Evolutionary conservation across 2,329 filamentous ascomycete genomes (phyloP), one percentile per base, ranked within the genome.

Genomic region (Lecanosticta acicola): DNA sequence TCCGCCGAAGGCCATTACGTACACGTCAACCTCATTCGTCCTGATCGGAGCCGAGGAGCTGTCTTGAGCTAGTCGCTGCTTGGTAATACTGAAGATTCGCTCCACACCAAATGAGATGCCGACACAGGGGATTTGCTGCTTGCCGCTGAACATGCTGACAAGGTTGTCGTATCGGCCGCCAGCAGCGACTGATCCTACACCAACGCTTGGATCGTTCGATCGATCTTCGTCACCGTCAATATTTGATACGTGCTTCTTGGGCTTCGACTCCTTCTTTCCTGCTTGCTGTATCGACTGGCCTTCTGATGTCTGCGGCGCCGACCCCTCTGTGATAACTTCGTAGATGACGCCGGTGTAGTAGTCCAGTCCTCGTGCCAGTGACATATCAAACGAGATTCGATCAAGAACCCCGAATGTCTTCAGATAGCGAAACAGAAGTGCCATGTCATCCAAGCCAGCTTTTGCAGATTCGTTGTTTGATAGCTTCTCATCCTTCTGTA

Each of bases 91-190:
- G 71, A 94, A 95, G 62, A 97, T 96, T 58, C 91, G 84, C 68
- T 97, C 91, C 39, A 96, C 87, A 45, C 91, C 91, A 63, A 97
- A 96, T 1, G 90, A 95, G 57, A 94, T 86, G 52, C 87, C 87
- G 4, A 93, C 85, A 58, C 87, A 91, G n/a, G 87, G 91, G 45
- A 96, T 88, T 64, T 90, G 83, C 17, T 74, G 79, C 45, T 65
- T 65, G 59, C 84, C 84, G 45, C 81, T 83, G 73, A 95, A 96
- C 87, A 95, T 95, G 70, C 86, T 86, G 3, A 96, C 91, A 3
- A 96, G 78, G 63, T 93, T 84, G 68, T 96, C 91, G 67, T 96
- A 96, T 50, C 90, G 84, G 36, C 89, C 88, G 62, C 89, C 90
- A 3, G 89, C 90, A 36, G 89, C 90, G 39, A 95, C 83, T 64